Base-by-base conservation (phyloP, 768 basidiomycete species). In the Tylopilus rubrobrunneus region DNA sequence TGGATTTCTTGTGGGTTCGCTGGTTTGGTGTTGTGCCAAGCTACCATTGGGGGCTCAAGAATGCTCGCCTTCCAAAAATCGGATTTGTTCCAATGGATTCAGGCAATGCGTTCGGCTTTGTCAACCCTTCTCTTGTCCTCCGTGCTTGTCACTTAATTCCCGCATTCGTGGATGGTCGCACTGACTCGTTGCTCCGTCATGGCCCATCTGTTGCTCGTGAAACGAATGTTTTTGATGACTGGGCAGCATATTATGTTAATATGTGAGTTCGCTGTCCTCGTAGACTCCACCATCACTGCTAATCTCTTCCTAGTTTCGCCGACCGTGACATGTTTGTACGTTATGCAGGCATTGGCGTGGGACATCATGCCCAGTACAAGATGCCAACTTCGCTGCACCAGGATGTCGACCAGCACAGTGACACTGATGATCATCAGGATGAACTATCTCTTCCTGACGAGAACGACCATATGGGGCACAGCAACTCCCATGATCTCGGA, bases 131-230 rank as follows among this genome's bases (percentile, higher is more conserved):
- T 0, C 45, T 55, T 1, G 59, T 70, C 4, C 50, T 70, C 2
- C 52, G 58, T 12, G 52, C 44, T 1, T 62, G 58, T 31, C 67
- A 70, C 15, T 33, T 70, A 2, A 64, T 68, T n/a, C 65, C 69
- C 1, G 62, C 52, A 0, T 70, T 65, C 37, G 34, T 52, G 3
- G 55, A 64, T 14, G 63, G 65, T 7, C 45, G 49, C 3, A 62
- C 57, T 1, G 44, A 52, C n/a, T 45, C 54, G 2, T 45, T 64
- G 3, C 52, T 62, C 1, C 25, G 36, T 3, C 21, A 19, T n/a
- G 57, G 56, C 7, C 36, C 36, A 4, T 58, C 60, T 1, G 15
- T 48, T 23, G 46, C 54, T 0, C n/a, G 44, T 9, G 14, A 23
- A 10, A 5, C 14, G 0, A 19, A 39, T 3, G 51, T 25, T 15